Evolutionary conservation across 495 filamentous ascomycete genomes (phyloP), one percentile per base, ranked within the genome.

Genomic region (Penicillium flavigenum): DNA sequence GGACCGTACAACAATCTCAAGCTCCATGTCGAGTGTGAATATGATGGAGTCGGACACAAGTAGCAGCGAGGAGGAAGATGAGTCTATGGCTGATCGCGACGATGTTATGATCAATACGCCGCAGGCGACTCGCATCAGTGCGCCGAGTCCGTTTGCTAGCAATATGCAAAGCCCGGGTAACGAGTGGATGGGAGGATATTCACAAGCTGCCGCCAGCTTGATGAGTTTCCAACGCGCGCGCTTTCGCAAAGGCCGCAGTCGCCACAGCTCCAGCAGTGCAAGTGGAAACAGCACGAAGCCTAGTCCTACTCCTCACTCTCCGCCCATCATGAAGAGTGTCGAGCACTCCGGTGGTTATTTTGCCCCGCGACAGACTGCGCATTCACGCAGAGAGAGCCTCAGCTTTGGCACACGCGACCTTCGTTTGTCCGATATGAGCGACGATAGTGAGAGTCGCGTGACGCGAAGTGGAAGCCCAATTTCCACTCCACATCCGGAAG

Each of bases 381-480:
- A 85, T 38, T 76, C 85, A 2, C 80, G 92, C 39, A 77, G 92
- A 44, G 90, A 96, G 72, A 94, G 89, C 65, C 80, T 97, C 46
- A 93, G 89, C 61, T 79, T 92, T 73, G 90, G 89, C 12, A 92
- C 92, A 12, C 87, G 89, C 56, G 91, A 96, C 61, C 71, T 96
- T 38, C 88, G 92, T 63, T 83, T 96, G 44, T 95, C 91, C 3
- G 89, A 91, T 54, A 81, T 90, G 36, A 93, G 88, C 66, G 92
- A 94, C 47, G 92, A 96, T 58, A 87, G 86, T 38, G 77, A 81
- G 39, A 78, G 71, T 58, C 74, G 76, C 42, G 69, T 66, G 5
- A 67, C 70, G 8, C 66, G 81, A 14, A 80, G 82, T n/a, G 68
- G 71, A 27, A 80, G 76, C 46, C 71, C 69, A 14, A 66, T 70